These are phyloP conservation scores for Calonectria ilicicola DNA, from an alignment of 2,329 filamentous ascomycete species.

Conservation along the genomic window DNA sequence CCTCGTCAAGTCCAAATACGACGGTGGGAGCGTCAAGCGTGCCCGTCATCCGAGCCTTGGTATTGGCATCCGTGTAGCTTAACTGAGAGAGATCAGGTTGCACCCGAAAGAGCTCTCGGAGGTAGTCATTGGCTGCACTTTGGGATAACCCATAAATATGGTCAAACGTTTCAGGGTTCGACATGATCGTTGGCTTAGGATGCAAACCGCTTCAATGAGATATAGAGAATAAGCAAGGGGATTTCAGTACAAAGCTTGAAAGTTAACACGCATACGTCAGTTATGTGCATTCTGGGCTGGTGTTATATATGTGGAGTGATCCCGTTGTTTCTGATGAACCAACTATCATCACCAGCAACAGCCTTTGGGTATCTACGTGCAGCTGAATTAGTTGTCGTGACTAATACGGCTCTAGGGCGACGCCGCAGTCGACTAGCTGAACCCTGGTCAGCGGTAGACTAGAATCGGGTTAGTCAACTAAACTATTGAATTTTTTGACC, in stretches of 20 bases:
- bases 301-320: background rate
- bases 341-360: too few species aligned
- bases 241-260: background rate
- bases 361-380: background rate
- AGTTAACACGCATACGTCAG: background rate
- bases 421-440: background rate
- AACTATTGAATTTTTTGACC: background rate
- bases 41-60: background rate
- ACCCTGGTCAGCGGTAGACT: background rate
- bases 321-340: too few species aligned
- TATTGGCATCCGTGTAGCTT: background rate
- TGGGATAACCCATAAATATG: background rate
- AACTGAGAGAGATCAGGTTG: background rate
- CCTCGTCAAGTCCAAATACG: background rate
- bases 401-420: background rate
- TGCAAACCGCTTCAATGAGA: background rate
- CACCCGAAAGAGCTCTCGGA: background rate
- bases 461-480: background rate
- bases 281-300: background rate
- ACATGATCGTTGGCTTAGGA: background rate
- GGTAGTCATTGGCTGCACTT: background rate
- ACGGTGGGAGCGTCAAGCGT: background rate
- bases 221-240: background rate
- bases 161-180: background rate
- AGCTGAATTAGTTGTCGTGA: background rate